phyloP scores from a whole-genome alignment of 768 basidiomycete genomes.

The Suillus hirtellus region DNA sequence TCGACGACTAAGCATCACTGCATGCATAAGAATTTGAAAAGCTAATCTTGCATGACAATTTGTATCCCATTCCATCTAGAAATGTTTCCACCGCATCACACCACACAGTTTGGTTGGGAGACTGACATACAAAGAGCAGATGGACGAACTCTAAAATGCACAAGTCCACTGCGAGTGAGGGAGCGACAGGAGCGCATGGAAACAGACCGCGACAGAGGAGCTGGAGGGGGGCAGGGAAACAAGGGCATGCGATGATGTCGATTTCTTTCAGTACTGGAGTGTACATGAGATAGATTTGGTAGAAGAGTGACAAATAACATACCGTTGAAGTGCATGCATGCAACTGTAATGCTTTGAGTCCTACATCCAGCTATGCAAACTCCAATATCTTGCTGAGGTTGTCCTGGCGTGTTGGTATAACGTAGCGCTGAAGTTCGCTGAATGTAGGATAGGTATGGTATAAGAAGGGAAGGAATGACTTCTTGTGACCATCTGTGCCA shows the following conservation, averaged over 20 bases:
- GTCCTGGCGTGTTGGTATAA: neutral
- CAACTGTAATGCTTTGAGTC: neutral
- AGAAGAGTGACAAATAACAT: neutral
- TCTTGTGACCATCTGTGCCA: constrained; percentile 3
- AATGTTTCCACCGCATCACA: too few species aligned
- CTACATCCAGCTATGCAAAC: neutral
- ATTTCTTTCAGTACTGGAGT: constrained; percentile 12
- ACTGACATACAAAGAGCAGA: too few species aligned
- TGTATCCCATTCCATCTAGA: too few species aligned
- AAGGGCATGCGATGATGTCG: constrained; percentile 13
- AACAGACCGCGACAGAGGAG: constrained; percentile 25
- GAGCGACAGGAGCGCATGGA: too few species aligned
- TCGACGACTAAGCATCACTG: too few species aligned
- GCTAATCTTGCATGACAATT: too few species aligned
- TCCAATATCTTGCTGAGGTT: neutral
- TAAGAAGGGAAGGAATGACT: neutral
- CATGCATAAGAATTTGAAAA: too few species aligned
- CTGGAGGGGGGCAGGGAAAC: constrained; percentile 21
- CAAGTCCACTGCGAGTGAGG: too few species aligned
- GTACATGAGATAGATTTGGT: neutral
- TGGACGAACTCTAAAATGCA: too few species aligned
- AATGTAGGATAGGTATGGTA: constrained; percentile 1
- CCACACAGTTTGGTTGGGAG: too few species aligned
- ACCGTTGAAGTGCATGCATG: constrained; percentile 2
- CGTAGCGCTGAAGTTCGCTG: neutral